Evolutionary conservation across 2,329 filamentous ascomycete species (phyloP).

Genomic region (Macrophomina phaseolina): DNA sequence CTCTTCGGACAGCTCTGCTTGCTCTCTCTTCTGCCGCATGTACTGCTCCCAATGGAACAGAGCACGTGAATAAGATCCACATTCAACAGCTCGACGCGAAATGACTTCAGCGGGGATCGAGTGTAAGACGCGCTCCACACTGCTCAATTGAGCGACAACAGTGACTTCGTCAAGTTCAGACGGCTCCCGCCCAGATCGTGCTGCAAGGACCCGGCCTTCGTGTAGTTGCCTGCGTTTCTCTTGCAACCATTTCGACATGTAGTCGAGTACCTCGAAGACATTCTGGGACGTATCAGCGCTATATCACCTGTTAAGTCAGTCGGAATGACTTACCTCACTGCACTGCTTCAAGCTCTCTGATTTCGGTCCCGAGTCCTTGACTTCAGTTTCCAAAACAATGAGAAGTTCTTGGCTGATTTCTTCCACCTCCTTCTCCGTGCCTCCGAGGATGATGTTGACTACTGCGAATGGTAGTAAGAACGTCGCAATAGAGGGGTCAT

Average conservation of each 20-base stretch:
- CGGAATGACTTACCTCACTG: constrained; percentile 73
- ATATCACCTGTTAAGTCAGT: no score
- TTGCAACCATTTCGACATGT: constrained; percentile 88
- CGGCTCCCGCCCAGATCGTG: constrained; percentile 50
- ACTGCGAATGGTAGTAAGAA: constrained; percentile 89
- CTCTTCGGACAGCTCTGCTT: constrained; percentile 55
- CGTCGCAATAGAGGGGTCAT: constrained; percentile 83
- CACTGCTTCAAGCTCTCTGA: constrained; percentile 81
- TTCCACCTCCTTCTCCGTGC: constrained; percentile 66
- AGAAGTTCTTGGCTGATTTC: constrained; percentile 76
- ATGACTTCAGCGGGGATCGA: constrained; percentile 73
- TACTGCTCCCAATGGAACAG: constrained; percentile 95
- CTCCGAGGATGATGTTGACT: constrained; percentile 80
- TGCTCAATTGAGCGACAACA: constrained; percentile 61
- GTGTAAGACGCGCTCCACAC: constrained; percentile 75
- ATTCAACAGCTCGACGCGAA: constrained; percentile 86
- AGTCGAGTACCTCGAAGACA: constrained; percentile 89
- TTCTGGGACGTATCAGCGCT: constrained; percentile 60
- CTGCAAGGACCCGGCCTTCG: constrained; percentile 48
- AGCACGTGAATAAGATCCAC: constrained; percentile 88
- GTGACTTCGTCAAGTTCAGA: constrained; percentile 58
- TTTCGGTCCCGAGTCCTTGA: constrained; percentile 61
- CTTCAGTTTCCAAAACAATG: constrained; percentile 70
- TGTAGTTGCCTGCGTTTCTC: constrained; percentile 65
- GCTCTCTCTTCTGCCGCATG: constrained; percentile 64